Base-by-base conservation (phyloP, 164 flowering plant genomes). In the Nelumbo lutea region DNA sequence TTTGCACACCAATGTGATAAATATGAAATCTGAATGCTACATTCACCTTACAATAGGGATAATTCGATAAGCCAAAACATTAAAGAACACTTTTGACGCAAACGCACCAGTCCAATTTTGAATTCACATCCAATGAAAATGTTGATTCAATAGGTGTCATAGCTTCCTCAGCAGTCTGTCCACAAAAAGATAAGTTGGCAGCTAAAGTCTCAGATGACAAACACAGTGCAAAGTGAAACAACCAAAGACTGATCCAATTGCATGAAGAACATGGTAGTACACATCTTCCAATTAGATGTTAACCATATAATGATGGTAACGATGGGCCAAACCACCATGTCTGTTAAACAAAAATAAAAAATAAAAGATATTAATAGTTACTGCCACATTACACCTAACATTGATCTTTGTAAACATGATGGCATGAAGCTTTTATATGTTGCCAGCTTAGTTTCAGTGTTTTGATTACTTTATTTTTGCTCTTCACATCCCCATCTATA, bases 101-200 rank as follows among this genome's bases (percentile, higher is more conserved):
- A 71, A 80, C 86, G 75, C 77, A 95, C 98, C 98, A 95, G 79
- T 95, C 97, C 78, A 95, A 66, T 75, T 89, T 95, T 9, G 98
- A 90, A 73, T 95, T 85, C 11, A 92, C 98, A 79, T 95, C 98
- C 73, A 95, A 80, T 38, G 98, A 95, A 83, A 95, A 95, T 40
- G 98, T 90, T 70, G 98, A 95, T 75, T 95, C 98, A 72, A 95
- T 95, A 14, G 98, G 98, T 46, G 98, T 95, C 98, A 95, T 95
- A 68, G 98, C 98, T 84, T 90, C 97, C 81, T 90, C 94, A 71
- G 98, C 98, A 74, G 97, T 95, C 98, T 95, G 87, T 62, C 66
- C 42, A 72, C 38, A 73, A 69, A 67, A 39, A 27, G 27, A 27
- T 27, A 27, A 27, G 27, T 27, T 27, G 27, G 27, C 27, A 27